These are phyloP conservation scores for Kwoniella bestiolae DNA, from an alignment of 768 basidiomycete species.

Conservation along the genomic window DNA sequence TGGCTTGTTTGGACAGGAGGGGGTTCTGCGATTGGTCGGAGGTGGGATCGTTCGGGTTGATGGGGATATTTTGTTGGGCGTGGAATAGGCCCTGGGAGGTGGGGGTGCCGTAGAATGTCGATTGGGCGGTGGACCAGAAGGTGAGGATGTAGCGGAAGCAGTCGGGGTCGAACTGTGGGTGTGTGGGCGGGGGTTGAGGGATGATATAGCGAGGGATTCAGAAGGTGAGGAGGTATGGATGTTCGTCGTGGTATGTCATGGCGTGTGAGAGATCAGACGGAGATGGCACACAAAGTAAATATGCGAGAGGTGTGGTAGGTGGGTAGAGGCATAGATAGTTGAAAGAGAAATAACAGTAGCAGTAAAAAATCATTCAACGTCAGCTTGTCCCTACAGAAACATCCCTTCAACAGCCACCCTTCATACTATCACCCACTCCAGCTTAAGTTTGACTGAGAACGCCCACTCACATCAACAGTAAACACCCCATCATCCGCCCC, in stretches of 20 bases:
- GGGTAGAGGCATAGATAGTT: no score
- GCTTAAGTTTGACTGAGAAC: no score
- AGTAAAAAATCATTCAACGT: conserved; percentile 4
- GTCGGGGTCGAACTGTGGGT: conserved; percentile 85
- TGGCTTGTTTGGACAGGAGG: conserved; percentile 90
- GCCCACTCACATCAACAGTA: conserved; percentile 83
- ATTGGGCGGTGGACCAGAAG: conserved; percentile 87
- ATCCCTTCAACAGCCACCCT: neutral
- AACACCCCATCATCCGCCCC: conserved; percentile 92
- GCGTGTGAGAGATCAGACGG: no score
- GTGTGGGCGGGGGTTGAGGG: conserved; percentile 20
- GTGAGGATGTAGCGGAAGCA: conserved; percentile 91
- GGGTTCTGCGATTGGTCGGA: conserved; percentile 70
- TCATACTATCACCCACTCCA: neutral
- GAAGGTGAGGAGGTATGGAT: neutral
- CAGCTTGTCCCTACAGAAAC: no score
- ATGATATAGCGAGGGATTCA: neutral
- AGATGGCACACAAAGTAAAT: no score
- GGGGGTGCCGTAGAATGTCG: conserved; percentile 86
- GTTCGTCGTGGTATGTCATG: no score
- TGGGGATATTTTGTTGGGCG: conserved; percentile 62
- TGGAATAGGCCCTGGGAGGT: conserved; percentile 69
- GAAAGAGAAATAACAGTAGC: neutral
- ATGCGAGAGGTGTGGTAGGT: no score
- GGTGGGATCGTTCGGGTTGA: conserved; percentile 14